phyloP scores from a whole-genome alignment of 2,329 filamentous ascomycete genomes.

The Ciborinia camelliae region DNA sequence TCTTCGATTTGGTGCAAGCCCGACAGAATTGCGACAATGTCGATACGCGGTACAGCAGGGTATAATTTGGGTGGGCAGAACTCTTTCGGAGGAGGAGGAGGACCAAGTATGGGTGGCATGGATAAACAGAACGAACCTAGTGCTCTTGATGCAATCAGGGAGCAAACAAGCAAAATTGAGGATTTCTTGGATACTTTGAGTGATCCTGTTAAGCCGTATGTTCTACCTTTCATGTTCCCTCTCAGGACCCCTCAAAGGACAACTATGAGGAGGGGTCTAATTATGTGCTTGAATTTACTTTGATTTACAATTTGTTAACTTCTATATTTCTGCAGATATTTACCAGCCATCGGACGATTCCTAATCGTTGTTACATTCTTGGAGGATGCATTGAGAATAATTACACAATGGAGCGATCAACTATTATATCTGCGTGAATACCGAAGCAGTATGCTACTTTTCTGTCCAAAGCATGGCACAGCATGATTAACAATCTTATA shows the following conservation, averaged over 20 bases:
- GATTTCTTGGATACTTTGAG: conserved; percentile 82
- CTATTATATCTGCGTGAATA: conserved; percentile 90
- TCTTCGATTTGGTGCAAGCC: conserved; percentile 28
- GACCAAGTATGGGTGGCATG: conserved; percentile 31
- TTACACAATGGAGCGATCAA: conserved; percentile 97
- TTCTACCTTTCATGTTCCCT: conserved; percentile 33
- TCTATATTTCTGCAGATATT: conserved; percentile 57
- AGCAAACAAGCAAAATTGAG: conserved; percentile 98
- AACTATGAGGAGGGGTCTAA: conserved; percentile 1
- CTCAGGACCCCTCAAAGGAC: conserved; percentile 20
- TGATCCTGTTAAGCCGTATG: conserved; percentile 93
- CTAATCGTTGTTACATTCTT: conserved; percentile 98
- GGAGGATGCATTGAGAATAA: conserved; percentile 91
- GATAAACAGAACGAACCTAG: conserved; percentile 38
- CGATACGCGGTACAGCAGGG: conserved; percentile 52
- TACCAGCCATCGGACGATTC: conserved; percentile 94
- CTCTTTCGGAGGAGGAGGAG: conserved; percentile 39
- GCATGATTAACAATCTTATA: conserved; percentile 41
- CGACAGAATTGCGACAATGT: conserved; percentile 44
- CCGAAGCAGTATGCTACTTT: conserved; percentile 67
- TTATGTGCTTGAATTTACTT: background rate
- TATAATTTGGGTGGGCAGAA: conserved; percentile 41
- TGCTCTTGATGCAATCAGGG: conserved; percentile 76
- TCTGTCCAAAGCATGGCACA: background rate
- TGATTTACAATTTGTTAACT: conserved; percentile 23